Conservation (phyloP, 768 basidiomycete species). For the Suillus placidus region DNA sequence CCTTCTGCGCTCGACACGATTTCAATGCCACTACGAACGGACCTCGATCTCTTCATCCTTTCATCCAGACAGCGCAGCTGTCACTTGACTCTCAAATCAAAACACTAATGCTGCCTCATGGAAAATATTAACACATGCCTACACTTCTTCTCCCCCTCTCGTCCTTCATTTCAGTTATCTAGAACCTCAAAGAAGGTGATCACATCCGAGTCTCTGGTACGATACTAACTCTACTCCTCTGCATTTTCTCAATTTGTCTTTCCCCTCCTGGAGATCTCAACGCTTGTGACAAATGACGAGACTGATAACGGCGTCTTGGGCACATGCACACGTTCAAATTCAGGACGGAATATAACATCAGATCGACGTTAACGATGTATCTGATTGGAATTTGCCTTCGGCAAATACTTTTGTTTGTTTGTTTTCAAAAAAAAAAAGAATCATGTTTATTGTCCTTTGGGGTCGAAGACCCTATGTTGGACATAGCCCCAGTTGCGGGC, state of each 20-base stretch:
- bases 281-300: not conserved
- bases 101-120: not conserved
- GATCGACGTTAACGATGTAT: not conserved
- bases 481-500: too few species aligned
- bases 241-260: not conserved
- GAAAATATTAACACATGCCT: not conserved
- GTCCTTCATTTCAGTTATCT: conserved; percentile 5
- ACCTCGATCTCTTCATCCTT: conserved; percentile 4
- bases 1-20: not conserved
- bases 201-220: not conserved
- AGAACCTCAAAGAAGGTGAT: not conserved
- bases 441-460: too few species aligned
- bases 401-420: not conserved
- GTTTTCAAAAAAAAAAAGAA: too few species aligned
- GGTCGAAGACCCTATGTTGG: too few species aligned
- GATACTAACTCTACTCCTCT: not conserved
- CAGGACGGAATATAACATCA: not conserved
- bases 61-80: not conserved
- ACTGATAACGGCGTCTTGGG: not conserved
- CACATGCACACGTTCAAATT: not conserved
- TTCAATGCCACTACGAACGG: not conserved
- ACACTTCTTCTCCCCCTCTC: not conserved
- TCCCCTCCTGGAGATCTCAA: not conserved
- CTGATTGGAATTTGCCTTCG: not conserved
- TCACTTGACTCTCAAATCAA: not conserved